Evolutionary conservation across 805 yeast species (phyloP), one percentile per base, ranked within the genome.

Genomic region (Lipomyces anomalus): DNA sequence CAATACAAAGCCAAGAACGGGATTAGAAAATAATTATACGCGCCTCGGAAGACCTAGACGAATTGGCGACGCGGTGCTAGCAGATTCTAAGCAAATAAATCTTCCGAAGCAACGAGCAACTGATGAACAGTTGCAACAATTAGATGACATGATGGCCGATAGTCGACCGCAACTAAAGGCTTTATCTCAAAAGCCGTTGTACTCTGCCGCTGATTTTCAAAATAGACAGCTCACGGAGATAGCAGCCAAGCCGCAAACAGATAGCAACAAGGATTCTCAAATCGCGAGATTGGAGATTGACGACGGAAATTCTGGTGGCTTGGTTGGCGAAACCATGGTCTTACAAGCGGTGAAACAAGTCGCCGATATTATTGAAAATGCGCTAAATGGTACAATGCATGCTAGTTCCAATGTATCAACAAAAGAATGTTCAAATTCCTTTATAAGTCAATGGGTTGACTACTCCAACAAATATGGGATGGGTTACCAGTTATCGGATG

Each of bases 361-460:
- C 30, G 30, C 30, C 30, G 30, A 26, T 13, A 26, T 13, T 9
- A 13, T 26, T 13, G 13, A 26, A 9, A 13, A 26, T 9, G 30
- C 30, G 11, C 30, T 26, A 9, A 26, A 9, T 13, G 30, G 30
- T 13, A 13, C 30, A 13, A 9, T 9, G 11, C 11, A 9, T 9
- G 9, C 30, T 13, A 26, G 13, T 13, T 9, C 30, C 30, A 9
- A 13, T 9, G 9, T 9, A 9, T 13, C 30, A 9, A 26, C 30
- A 13, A 9, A 9, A 13, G 13, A 13, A 9, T n/a, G n/a, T n/a
- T 26, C 30, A 13, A 26, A 13, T 13, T 26, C 30, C 5, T 76
- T 85, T 49, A 79, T 90, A 35, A 84, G 94, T 50, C 89, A 90
- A 63, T 92, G 99, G 99, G 97, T 94, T 23, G 99, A 92, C 63